Conservation (phyloP, 2,329 filamentous ascomycete species). For the Pseudocercospora vitis region DNA sequence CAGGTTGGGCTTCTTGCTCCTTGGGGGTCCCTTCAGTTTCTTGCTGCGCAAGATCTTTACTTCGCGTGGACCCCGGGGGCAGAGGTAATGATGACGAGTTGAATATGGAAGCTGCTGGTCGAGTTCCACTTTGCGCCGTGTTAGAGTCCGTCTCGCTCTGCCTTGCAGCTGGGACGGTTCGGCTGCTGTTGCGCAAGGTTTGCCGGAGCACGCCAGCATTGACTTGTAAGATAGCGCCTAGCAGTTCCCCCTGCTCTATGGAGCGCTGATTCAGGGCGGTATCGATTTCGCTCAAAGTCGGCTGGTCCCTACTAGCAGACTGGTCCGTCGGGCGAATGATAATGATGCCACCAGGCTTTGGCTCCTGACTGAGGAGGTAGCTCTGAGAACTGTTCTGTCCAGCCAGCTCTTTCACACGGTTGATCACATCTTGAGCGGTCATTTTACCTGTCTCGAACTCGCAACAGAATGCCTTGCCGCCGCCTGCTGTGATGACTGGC, state of each 20-base stretch:
- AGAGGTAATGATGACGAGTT: not conserved
- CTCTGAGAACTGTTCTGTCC: slow-evolving; percentile 64
- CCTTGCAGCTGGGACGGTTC: not conserved
- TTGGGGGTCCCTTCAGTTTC: slow-evolving; percentile 3
- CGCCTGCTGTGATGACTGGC: slow-evolving; percentile 72
- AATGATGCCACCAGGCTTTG: slow-evolving; percentile 60
- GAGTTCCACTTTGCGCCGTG: not conserved
- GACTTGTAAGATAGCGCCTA: slow-evolving; percentile 82
- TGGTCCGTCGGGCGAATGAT: slow-evolving; percentile 70
- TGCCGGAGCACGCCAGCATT: slow-evolving; percentile 72
- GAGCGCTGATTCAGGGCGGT: slow-evolving; percentile 74
- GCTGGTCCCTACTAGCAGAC: slow-evolving; percentile 38
- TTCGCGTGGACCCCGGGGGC: slow-evolving; percentile 4
- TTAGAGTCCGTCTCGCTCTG: not conserved
- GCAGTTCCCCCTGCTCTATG: slow-evolving; percentile 85
- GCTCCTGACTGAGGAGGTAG: slow-evolving; percentile 34
- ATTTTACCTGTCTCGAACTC: slow-evolving; percentile 64
- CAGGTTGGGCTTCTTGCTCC: slow-evolving; percentile 11
- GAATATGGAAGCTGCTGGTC: not conserved
- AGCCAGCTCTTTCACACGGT: slow-evolving; percentile 71
- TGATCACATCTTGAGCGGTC: slow-evolving; percentile 66
- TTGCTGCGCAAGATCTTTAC: not conserved
- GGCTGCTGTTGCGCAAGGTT: slow-evolving; percentile 56
- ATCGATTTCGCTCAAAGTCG: slow-evolving; percentile 53
- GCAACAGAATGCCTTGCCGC: slow-evolving; percentile 75